Evolutionary conservation across 495 filamentous ascomycete genomes (phyloP).

Genomic region (Lineolata rhizophorae): DNA sequence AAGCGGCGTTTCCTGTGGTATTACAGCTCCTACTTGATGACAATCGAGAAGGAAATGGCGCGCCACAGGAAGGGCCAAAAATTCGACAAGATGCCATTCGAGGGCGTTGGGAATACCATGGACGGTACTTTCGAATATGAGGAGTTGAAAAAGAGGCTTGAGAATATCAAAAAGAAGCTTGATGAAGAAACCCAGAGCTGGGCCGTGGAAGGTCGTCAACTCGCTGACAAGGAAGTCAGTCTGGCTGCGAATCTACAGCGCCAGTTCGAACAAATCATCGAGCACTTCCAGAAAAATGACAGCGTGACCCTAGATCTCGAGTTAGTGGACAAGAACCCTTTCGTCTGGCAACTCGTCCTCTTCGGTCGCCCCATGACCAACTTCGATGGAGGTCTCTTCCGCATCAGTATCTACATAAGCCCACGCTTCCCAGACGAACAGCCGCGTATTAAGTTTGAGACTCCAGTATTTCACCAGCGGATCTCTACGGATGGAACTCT

Average conservation of each 20-base stretch:
- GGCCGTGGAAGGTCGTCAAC: slow-evolving; percentile 39
- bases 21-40: slow-evolving; percentile 58
- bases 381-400: slow-evolving; percentile 78
- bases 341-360: slow-evolving; percentile 45
- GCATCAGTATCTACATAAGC: slow-evolving; percentile 59
- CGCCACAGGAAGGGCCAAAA: slow-evolving; percentile 33
- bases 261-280: slow-evolving; percentile 66
- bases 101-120: slow-evolving; percentile 61
- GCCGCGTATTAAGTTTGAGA: slow-evolving; percentile 63
- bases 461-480: slow-evolving; percentile 70
- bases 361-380: slow-evolving; percentile 88
- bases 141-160: slow-evolving; percentile 45
- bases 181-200: slow-evolving; percentile 50
- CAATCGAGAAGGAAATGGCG: slow-evolving; percentile 39
- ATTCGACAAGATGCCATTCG: slow-evolving; percentile 73
- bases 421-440: slow-evolving; percentile 85
- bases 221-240: slow-evolving; percentile 42
- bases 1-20: slow-evolving; percentile 95
- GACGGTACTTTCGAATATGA: slow-evolving; percentile 69
- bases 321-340: slow-evolving; percentile 52
- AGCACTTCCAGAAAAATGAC: slow-evolving; percentile 45
- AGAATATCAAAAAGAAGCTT: slow-evolving; percentile 39
- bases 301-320: slow-evolving; percentile 49
- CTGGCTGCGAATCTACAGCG: slow-evolving; percentile 63
- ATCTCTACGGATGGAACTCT: slow-evolving; percentile 56